These are phyloP conservation scores for Podospora fimiseda DNA, from an alignment of 495 filamentous ascomycete species.

Conservation along the genomic window DNA sequence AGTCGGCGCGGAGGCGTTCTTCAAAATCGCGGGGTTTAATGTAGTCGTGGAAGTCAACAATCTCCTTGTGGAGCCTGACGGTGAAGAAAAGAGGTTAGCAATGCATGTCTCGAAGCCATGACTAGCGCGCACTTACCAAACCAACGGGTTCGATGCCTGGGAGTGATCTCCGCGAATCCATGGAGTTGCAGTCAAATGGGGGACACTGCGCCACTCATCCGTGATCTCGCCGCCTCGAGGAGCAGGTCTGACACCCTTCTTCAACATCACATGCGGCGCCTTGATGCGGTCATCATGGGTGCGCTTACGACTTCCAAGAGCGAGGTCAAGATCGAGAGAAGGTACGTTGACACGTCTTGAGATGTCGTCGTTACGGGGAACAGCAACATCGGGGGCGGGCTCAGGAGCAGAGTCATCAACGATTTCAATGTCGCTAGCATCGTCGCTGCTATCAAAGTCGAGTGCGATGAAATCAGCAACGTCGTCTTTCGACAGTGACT, in stretches of 20 bases:
- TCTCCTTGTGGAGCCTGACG: constrained; percentile 70
- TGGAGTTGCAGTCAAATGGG: constrained; percentile 45
- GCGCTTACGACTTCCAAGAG: constrained; percentile 52
- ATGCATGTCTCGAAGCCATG: no score
- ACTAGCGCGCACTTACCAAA: constrained; percentile 41
- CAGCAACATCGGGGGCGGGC: no score
- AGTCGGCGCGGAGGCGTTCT: constrained; percentile 59
- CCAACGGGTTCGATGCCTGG: constrained; percentile 33
- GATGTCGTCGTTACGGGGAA: no score
- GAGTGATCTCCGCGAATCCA: constrained; percentile 54
- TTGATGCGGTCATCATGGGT: constrained; percentile 65
- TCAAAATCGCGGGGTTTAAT: constrained; percentile 74
- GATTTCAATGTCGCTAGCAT: constrained; percentile 12
- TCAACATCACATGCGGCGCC: constrained; percentile 37
- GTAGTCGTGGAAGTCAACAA: constrained; percentile 81
- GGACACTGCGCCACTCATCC: constrained; percentile 47
- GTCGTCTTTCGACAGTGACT: constrained; percentile 51
- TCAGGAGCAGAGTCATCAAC: no score
- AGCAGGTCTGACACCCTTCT: constrained; percentile 38
- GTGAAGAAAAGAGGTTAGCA: not conserved
- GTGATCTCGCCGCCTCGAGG: constrained; percentile 44
- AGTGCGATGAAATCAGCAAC: constrained; percentile 79
- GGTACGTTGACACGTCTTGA: constrained; percentile 2
- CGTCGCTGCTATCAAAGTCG: constrained; percentile 51
- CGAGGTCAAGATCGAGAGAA: constrained; percentile 9